These are phyloP conservation scores for Tylopilus sp. DNA, from an alignment of 1,284 basidiomycete genomes.

Conservation along the genomic window DNA sequence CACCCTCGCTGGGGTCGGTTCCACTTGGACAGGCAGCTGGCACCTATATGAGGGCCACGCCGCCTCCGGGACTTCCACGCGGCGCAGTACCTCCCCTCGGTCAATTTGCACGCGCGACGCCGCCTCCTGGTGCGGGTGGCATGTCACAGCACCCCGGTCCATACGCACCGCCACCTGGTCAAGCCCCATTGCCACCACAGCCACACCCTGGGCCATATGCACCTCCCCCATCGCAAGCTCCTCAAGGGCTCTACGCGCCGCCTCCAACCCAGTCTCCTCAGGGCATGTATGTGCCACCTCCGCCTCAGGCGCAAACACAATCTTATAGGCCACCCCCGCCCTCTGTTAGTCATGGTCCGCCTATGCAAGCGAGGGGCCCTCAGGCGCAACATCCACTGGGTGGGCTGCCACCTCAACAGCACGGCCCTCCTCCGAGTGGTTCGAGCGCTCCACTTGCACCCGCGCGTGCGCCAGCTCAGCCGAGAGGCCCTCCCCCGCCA, in stretches of 20 bases:
- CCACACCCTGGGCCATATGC: slow-evolving; percentile 38
- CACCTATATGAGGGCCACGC: slow-evolving; percentile 39
- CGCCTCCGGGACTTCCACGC: slow-evolving; percentile 38
- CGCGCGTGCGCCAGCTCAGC: slow-evolving; percentile 28
- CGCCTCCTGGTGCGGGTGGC: slow-evolving; percentile 38
- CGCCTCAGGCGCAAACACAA: slow-evolving; percentile 12
- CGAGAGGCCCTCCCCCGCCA: slow-evolving; percentile 50
- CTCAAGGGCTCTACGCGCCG: slow-evolving; percentile 20
- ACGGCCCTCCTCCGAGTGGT: slow-evolving; percentile 41
- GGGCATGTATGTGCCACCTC: slow-evolving; percentile 23
- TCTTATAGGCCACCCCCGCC: slow-evolving; percentile 17
- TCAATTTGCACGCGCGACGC: slow-evolving; percentile 41
- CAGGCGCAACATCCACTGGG: slow-evolving; percentile 25
- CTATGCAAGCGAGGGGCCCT: slow-evolving; percentile 15
- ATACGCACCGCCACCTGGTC: slow-evolving; percentile 32
- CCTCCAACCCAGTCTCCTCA: slow-evolving; percentile 14
- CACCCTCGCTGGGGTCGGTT: slow-evolving; percentile 34
- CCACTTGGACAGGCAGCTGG: slow-evolving; percentile 26
- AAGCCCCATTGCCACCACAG: slow-evolving; percentile 28
- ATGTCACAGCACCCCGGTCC: slow-evolving; percentile 25
- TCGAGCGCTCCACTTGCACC: slow-evolving; percentile 40
- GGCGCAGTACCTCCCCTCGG: slow-evolving; percentile 28
- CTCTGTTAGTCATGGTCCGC: slow-evolving; percentile 21
- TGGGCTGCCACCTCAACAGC: slow-evolving; percentile 21
- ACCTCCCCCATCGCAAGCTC: slow-evolving; percentile 24